A percentile compares a stretch with the other conserved stretches of the same genome.
Evolutionary conservation across 768 basidiomycete species (phyloP).

Genomic region (Termitomyces sp.): DNA sequence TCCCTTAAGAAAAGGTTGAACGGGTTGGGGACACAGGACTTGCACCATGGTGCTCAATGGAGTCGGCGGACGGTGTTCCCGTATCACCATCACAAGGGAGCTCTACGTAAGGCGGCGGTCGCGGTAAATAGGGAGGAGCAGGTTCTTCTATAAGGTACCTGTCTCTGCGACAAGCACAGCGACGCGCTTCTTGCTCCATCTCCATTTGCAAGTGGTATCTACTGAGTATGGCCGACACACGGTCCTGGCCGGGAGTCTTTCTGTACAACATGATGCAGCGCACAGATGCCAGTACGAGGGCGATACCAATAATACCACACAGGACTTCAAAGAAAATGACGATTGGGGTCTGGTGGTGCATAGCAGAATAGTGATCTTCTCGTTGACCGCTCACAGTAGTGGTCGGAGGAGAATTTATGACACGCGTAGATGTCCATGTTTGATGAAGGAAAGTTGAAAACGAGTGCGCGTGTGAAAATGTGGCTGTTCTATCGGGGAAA

Average conservation of each 20-base stretch:
- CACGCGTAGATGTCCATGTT: neutral
- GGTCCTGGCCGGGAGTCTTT: slow-evolving; percentile 39
- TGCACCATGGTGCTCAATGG: slow-evolving; percentile 7
- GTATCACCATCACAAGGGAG: neutral
- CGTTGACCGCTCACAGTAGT: neutral
- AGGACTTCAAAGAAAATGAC: slow-evolving; percentile 40
- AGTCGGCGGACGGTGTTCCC: slow-evolving; percentile 3
- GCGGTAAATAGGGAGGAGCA: slow-evolving; percentile 47
- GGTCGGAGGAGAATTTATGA: slow-evolving; percentile 10
- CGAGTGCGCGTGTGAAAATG: neutral
- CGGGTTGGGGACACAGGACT: slow-evolving; percentile 11
- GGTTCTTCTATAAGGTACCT: slow-evolving; percentile 31
- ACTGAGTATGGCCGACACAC: slow-evolving; percentile 33
- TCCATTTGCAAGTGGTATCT: slow-evolving; percentile 45
- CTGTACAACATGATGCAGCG: slow-evolving; percentile 39
- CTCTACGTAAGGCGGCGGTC: slow-evolving; percentile 39
- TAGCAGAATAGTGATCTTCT: slow-evolving; percentile 10
- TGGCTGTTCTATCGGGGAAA: neutral
- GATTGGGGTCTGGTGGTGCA: slow-evolving; percentile 24
- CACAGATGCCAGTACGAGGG: slow-evolving; percentile 27
- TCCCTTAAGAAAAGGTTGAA: neutral
- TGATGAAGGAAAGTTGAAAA: neutral
- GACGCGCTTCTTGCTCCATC: slow-evolving; percentile 41
- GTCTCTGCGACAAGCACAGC: slow-evolving; percentile 12
- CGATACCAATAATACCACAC: slow-evolving; percentile 32